Base-by-base conservation (phyloP, 345 rosid genomes). In the Syzygium grande region DNA sequence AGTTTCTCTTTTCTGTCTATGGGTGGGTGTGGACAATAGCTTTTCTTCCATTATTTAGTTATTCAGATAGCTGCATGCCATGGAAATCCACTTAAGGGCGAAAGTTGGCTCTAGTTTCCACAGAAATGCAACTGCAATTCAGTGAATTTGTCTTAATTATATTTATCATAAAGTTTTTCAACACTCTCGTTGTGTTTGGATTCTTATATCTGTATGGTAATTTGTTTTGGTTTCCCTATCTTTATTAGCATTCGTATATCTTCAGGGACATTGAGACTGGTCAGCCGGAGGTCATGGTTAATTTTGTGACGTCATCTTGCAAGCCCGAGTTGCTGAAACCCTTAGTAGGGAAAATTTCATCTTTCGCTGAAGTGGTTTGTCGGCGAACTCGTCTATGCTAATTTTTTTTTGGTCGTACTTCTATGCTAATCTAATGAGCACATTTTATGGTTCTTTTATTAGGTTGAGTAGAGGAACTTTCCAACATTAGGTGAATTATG, bases 281-380 rank as follows among this genome's bases (percentile, higher is more conserved):
- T 89, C 86, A 88, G 54, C 95, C 90, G 59, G 96, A 97, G 88
- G 93, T 97, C 56, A 97, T 97, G 99, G 99, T 96, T 89, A 97
- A 96, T 88, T 95, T 97, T 91, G 98, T 97, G 90, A 97, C 99
- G 52, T 95, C 99, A 7, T 94, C 94, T 54, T 94, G 95, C 93
- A 90, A 94, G 89, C 98, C 99, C 73, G 98, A 95, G 92, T 91
- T 96, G 92, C 94, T 97, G 94, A 92, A 93, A 91, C 95, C 98
- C 43, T 85, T 97, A n/a, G 94, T 95, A 84, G 97, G 94, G 90
- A 94, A 92, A 92, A 92, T 94, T 87, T 92, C 97, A 61, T 89
- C 93, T 86, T 92, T 96, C 91, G 94, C 97, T 88, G 94, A 95
- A 95, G 99, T 97, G 98, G 99, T 96, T 89, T 84, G 95, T 94